Conservation (phyloP, 2,329 filamentous ascomycete species). For the Coniochaeta sp. region DNA sequence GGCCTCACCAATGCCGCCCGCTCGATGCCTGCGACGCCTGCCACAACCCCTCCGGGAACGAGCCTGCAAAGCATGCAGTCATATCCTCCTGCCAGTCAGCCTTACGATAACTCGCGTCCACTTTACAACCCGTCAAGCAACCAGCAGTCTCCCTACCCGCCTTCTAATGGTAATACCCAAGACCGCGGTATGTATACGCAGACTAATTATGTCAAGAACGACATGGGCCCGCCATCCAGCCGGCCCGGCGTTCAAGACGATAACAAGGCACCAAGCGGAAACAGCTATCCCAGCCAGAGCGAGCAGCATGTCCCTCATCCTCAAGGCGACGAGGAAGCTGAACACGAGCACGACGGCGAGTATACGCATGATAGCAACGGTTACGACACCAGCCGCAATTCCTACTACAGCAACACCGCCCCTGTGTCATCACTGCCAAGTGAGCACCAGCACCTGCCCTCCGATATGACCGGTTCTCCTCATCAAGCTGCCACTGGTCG, state of each 20-base stretch:
- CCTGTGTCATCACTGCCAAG: constrained; percentile 58
- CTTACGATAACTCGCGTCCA: constrained; percentile 69
- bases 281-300: constrained; percentile 48
- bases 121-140: constrained; percentile 68
- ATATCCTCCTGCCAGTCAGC: constrained; percentile 62
- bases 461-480: constrained; percentile 78
- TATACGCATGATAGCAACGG: constrained; percentile 78
- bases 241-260: constrained; percentile 55
- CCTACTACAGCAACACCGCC: constrained; percentile 70
- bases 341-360: constrained; percentile 69
- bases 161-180: constrained; percentile 51
- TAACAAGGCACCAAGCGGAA: constrained; percentile 58
- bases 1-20: constrained; percentile 70
- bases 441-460: constrained; percentile 69
- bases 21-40: constrained; percentile 86
- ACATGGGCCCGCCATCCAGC: constrained; percentile 77
- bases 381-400: constrained; percentile 64
- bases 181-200: constrained; percentile 62
- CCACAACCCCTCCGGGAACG: constrained; percentile 78
- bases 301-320: constrained; percentile 45
- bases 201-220: constrained; percentile 67
- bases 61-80: constrained; percentile 67
- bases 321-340: constrained; percentile 60
- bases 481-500: constrained; percentile 77
- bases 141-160: constrained; percentile 57